Evolutionary conservation across 1,139 yeast species (phyloP), one percentile per base, ranked within the genome.

Genomic region (Yamadazyma siamensis): DNA sequence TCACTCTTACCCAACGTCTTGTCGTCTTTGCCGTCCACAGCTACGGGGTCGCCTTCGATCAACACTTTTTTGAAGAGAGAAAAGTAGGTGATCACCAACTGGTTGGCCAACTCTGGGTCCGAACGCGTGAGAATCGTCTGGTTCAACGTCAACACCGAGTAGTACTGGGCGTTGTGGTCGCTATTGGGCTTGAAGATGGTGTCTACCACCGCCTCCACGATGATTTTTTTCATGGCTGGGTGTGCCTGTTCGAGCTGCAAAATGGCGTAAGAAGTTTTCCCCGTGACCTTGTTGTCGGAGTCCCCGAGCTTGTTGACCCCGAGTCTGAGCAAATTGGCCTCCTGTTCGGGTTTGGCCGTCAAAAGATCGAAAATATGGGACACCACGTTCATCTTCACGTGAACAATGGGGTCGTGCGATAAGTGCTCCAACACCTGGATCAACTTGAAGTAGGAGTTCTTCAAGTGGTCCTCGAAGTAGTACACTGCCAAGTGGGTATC

Each of bases 231-330:
- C 98, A 91, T 91, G 30, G 94, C 94, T 13, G 99, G 99, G 56
- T 91, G 99, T 3, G 80, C 84, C 55, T 87, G 95, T 55, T 89
- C 86, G 30, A 89, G 63, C 47, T 84, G 82, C 40, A 89, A 69
- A 28, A 91, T 65, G 45, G 82, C 79, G 55, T 78, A 86, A 3
- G 96, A 88, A 1, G 95, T 78, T 52, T 87, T 84, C 2, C 97
- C 84, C 1, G 95, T 77, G 8, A 91, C 96, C 54, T 87, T 88
- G 43, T 85, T 83, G 44, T 91, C 96, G 29, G 75, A 71, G 52
- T 91, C 99, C 61, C 98, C 98, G 29, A 91, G 69, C 55, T 91
- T 91, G 57, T 94, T 91, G 28, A 88, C 94, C 30, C 95, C 96
- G 35, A 94, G 68, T 46, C 91, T 75, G 47, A 91, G 68, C 43